Evolutionary conservation across 1,284 basidiomycete genomes (phyloP).

Genomic region (Wallemia hederae): DNA sequence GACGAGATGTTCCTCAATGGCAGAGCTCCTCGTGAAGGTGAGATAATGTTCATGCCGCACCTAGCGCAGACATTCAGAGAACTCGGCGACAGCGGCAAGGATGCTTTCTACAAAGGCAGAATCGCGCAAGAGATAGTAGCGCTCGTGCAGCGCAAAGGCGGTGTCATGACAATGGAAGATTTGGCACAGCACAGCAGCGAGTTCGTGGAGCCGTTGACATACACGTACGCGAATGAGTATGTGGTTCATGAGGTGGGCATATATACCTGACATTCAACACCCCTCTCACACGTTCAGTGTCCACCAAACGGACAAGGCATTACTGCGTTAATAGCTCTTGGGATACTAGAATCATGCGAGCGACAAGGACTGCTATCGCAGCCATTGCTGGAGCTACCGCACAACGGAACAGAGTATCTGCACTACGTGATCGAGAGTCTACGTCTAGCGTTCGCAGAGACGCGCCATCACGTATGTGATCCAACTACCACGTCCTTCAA

Average conservation of each 20-base stretch:
- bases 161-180: conserved; percentile 68
- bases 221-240: conserved; percentile 52
- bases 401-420: conserved; percentile 63
- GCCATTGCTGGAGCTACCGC: conserved; percentile 44
- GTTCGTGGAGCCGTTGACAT: conserved; percentile 64
- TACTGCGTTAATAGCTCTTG: conserved; percentile 70
- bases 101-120: conserved; percentile 72
- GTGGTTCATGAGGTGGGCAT: conserved; percentile 44
- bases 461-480: conserved; percentile 63
- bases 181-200: conserved; percentile 46
- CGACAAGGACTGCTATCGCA: conserved; percentile 31
- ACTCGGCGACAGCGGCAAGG: conserved; percentile 48
- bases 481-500: conserved; percentile 45
- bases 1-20: conserved; percentile 59
- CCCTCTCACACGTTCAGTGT: conserved; percentile 24
- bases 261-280: conserved; percentile 9
- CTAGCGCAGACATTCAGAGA: conserved; percentile 57
- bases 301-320: conserved; percentile 88
- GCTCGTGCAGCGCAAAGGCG: conserved; percentile 45
- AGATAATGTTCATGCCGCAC: conserved; percentile 45
- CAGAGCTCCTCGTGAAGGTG: conserved; percentile 39
- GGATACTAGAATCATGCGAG: conserved; percentile 65
- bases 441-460: conserved; percentile 33
- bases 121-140: conserved; percentile 72
- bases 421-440: conserved; percentile 62